Conservation (phyloP, 2,329 filamentous ascomycete genomes). For the Phaeomoniella chlamydospora region DNA sequence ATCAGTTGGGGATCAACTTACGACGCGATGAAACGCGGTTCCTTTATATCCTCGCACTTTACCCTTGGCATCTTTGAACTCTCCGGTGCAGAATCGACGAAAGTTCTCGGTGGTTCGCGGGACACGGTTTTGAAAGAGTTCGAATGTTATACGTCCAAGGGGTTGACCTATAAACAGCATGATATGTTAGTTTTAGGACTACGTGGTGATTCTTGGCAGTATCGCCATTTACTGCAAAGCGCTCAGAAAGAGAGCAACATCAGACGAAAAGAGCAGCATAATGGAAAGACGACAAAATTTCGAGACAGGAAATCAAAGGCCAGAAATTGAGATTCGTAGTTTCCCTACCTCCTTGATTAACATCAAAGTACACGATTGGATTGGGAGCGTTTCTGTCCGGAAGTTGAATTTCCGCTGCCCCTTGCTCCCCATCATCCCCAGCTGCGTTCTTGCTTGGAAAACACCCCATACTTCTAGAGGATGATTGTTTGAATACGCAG, state of each 20-base stretch:
- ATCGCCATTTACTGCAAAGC: too few species aligned
- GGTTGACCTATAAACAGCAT: conserved; percentile 50
- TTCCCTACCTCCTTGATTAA: conserved; percentile 44
- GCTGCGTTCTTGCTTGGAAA: background rate
- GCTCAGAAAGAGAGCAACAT: too few species aligned
- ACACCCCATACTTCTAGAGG: too few species aligned
- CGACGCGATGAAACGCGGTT: conserved; percentile 77
- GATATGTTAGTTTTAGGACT: too few species aligned
- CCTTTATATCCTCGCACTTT: conserved; percentile 70
- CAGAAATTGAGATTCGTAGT: too few species aligned
- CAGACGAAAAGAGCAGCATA: too few species aligned
- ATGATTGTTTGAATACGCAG: too few species aligned
- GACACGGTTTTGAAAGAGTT: conserved; percentile 76
- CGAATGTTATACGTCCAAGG: conserved; percentile 62
- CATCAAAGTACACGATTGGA: conserved; percentile 60
- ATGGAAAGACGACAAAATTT: too few species aligned
- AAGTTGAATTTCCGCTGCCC: background rate
- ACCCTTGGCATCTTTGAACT: conserved; percentile 66
- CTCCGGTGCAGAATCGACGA: conserved; percentile 67
- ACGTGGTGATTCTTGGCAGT: too few species aligned
- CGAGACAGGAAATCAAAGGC: too few species aligned
- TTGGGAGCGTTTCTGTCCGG: background rate
- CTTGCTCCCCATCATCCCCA: background rate
- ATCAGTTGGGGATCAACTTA: conserved; percentile 32
- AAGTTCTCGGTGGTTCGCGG: conserved; percentile 64